These are phyloP conservation scores for Symbiodinium natans DNA, from an alignment of 73 alveolate genomes.

Conservation along the genomic window DNA sequence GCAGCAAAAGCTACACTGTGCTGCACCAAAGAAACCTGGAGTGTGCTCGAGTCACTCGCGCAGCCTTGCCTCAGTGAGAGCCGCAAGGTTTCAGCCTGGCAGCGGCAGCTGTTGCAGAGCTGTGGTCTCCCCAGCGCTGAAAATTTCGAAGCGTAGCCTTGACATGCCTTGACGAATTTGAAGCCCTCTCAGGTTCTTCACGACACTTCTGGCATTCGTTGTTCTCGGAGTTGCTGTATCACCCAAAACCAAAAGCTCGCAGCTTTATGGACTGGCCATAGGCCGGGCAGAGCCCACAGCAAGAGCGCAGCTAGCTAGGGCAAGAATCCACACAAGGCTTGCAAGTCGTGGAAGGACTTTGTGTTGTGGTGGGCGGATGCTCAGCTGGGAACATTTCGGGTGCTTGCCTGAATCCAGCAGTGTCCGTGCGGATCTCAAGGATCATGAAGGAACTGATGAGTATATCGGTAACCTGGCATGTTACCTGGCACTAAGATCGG, in stretches of 20 bases:
- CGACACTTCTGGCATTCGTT: conserved; percentile 61
- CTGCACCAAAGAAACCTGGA: too few species aligned
- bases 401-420: conserved; percentile 75
- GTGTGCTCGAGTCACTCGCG: too few species aligned
- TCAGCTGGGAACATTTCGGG: conserved; percentile 72
- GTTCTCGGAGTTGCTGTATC: conserved; percentile 84
- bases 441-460: background rate
- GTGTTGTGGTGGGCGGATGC: conserved; percentile 46
- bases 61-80: too few species aligned
- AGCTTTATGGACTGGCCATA: conserved; percentile 79
- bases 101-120: conserved; percentile 61
- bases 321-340: too few species aligned
- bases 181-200: conserved; percentile 78
- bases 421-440: conserved; percentile 19
- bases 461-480: too few species aligned
- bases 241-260: conserved; percentile 82
- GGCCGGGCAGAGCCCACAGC: conserved; percentile 11
- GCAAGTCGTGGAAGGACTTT: conserved; percentile 33
- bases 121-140: background rate
- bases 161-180: background rate
- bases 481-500: background rate
- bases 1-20: too few species aligned
- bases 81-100: conserved; percentile 86
- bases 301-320: too few species aligned
- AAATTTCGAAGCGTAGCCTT: background rate